Conservation (phyloP, 805 yeast species). For the Groenewaldozyma tartarivorans region DNA sequence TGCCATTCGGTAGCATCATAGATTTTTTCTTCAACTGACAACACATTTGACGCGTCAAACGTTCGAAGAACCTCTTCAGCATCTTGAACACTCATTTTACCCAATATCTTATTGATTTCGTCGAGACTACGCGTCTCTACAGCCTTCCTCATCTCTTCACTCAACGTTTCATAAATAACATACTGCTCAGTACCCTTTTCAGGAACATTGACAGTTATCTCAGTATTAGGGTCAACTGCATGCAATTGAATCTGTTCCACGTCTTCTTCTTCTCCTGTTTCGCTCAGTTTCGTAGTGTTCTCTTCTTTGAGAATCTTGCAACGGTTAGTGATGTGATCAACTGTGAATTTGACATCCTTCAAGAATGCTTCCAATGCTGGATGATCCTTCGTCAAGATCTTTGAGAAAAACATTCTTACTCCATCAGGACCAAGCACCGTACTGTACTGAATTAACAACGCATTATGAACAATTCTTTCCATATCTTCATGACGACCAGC, state of each 20-base stretch:
- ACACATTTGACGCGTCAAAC: constrained; percentile 72
- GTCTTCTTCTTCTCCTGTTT: constrained; percentile 36
- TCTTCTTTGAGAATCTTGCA: constrained; percentile 60
- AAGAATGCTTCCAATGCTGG: constrained; percentile 64
- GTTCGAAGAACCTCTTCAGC: constrained; percentile 71
- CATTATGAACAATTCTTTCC: constrained; percentile 64
- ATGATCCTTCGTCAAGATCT: constrained; percentile 41
- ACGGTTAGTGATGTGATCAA: constrained; percentile 63
- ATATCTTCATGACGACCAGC: constrained; percentile 47
- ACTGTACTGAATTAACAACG: constrained; percentile 69
- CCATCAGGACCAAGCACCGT: constrained; percentile 35
- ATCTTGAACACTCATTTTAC: constrained; percentile 56
- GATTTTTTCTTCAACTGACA: constrained; percentile 59
- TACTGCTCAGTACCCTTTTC: constrained; percentile 40
- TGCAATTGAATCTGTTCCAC: constrained; percentile 81
- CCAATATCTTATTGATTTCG: constrained; percentile 75
- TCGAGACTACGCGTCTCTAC: constrained; percentile 63
- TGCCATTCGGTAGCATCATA: constrained; percentile 31
- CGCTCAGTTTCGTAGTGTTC: constrained; percentile 27
- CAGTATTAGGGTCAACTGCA: constrained; percentile 75
- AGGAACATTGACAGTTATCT: constrained; percentile 65
- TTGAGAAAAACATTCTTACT: constrained; percentile 59
- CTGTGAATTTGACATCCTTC: constrained; percentile 67
- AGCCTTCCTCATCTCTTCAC: constrained; percentile 65
- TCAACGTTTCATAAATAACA: constrained; percentile 43